Base-by-base conservation (phyloP, 1,139 yeast species). In the Arxiozyma telluris region DNA sequence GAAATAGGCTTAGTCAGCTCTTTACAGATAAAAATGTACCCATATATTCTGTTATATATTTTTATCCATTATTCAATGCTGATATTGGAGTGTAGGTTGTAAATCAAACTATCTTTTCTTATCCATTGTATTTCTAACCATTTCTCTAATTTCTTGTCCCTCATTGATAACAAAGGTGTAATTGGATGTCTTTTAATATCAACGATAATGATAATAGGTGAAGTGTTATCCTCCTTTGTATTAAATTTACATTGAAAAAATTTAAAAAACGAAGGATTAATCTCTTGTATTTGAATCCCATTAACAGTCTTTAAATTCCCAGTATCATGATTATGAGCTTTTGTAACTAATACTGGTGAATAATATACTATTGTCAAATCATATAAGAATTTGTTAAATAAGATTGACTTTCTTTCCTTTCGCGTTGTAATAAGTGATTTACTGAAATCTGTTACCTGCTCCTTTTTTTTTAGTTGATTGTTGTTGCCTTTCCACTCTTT, bases 101-200 rank as follows among this genome's bases (percentile, higher is more conserved):
- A 68, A 30, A 79, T 72, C 48, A 74, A 58, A 54, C 66, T 73
- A 62, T 87, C 95, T 64, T 87, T 87, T 51, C 78, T 80, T n/a
- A 71, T 68, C 96, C 96, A 88, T 44, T 74, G 70, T 50, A 73
- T 73, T 65, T 88, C 96, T 18, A 88, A 65, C 84, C 90, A 87
- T 64, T 79, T 80, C 60, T 86, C 93, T 44, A 84, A 57, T 57
- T 76, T 79, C 44, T 73, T 70, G 50, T 80, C 72, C 58, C 78
- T 82, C 15, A 67, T 57, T 0, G 87, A 84, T 27, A 65, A 41
- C 4, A 87, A 65, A 54, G 78, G 69, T n/a, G 72, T 64, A 17
- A 84, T 58, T 12, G 76, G 66, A 60, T 74, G 75, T 23, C 77
- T 73, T 49, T 73, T 74, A 27, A 84, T 73, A 61, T 80, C 77